Percentiles rank a stretch among this genome's conserved stretches.
These are phyloP conservation scores for Nitzschia sp. DNA, from an alignment of 108 stramenopile genomes.

Conservation along the genomic window DNA sequence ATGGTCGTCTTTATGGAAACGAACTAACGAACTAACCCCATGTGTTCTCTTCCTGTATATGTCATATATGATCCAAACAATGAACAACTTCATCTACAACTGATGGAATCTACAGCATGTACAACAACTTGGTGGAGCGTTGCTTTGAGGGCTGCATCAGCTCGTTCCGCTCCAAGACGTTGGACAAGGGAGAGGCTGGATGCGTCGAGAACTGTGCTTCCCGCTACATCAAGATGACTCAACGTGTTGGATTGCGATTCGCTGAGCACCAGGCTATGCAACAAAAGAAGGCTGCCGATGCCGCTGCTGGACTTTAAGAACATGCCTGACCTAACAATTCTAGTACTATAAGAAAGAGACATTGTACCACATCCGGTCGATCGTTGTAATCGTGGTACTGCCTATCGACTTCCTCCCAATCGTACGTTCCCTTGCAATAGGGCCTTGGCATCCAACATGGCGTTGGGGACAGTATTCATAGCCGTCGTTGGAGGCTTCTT, in stretches of 20 bases:
- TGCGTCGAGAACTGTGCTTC: slow-evolving; percentile 66
- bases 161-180: slow-evolving; percentile 81
- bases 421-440: slow-evolving; percentile 32
- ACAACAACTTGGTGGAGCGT: slow-evolving; percentile 78
- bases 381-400: background rate
- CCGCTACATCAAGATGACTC: slow-evolving; percentile 87
- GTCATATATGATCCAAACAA: background rate
- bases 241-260: slow-evolving; percentile 84
- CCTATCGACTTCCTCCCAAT: background rate
- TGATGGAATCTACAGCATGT: slow-evolving; percentile 63
- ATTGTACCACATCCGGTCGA: background rate
- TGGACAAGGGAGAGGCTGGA: slow-evolving; percentile 72
- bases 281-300: slow-evolving; percentile 75
- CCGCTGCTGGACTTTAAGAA: slow-evolving; percentile 34
- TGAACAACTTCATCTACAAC: too few species aligned
- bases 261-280: slow-evolving; percentile 89
- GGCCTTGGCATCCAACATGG: slow-evolving; percentile 60
- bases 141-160: slow-evolving; percentile 79
- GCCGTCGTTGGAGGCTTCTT: slow-evolving; percentile 79
- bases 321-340: background rate
- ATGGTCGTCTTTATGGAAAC: too few species aligned
- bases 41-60: too few species aligned
- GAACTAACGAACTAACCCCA: background rate
- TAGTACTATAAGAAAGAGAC: background rate
- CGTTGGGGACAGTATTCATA: slow-evolving; percentile 79